Evolutionary conservation across 345 rosid species (phyloP).

Genomic region (Conringia planisiliqua): DNA sequence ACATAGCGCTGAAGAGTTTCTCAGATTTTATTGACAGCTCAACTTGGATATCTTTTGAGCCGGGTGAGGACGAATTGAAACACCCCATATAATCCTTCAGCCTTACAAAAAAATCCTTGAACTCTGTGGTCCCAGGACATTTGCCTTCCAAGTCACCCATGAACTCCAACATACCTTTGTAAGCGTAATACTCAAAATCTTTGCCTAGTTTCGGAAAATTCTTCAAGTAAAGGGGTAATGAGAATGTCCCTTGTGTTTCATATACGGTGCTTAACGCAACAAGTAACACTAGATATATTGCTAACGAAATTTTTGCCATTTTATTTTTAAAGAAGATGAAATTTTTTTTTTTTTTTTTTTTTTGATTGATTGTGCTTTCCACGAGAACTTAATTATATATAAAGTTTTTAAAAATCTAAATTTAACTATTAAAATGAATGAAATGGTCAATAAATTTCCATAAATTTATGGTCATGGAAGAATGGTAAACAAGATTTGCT

Average conservation of each 20-base stretch:
- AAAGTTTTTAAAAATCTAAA: background rate
- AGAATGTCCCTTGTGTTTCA: slow-evolving; percentile 16
- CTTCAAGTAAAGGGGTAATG: background rate
- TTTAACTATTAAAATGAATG: background rate
- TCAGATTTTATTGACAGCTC: slow-evolving; percentile 8
- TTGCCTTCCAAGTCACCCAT: background rate
- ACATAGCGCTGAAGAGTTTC: background rate
- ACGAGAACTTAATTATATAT: background rate
- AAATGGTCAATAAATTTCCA: background rate
- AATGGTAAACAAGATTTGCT: background rate
- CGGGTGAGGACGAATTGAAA: background rate
- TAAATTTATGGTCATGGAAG: background rate
- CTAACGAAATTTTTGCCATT: slow-evolving; percentile 9
- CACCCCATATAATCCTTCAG: slow-evolving; percentile 15
- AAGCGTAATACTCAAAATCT: slow-evolving; percentile 6
- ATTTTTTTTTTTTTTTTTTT: background rate
- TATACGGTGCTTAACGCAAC: slow-evolving; percentile 7
- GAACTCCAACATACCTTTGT: slow-evolving; percentile 7
- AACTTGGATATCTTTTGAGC: background rate
- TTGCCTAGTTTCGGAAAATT: slow-evolving; percentile 13
- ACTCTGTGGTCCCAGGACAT: slow-evolving; percentile 7
- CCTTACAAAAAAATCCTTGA: slow-evolving; percentile 11
- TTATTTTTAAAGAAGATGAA: background rate
- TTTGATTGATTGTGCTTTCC: background rate
- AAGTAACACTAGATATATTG: slow-evolving; percentile 4